These are phyloP conservation scores for Dorcoceras hygrometricum DNA, from an alignment of 257 asterid genomes.

Conservation along the genomic window DNA sequence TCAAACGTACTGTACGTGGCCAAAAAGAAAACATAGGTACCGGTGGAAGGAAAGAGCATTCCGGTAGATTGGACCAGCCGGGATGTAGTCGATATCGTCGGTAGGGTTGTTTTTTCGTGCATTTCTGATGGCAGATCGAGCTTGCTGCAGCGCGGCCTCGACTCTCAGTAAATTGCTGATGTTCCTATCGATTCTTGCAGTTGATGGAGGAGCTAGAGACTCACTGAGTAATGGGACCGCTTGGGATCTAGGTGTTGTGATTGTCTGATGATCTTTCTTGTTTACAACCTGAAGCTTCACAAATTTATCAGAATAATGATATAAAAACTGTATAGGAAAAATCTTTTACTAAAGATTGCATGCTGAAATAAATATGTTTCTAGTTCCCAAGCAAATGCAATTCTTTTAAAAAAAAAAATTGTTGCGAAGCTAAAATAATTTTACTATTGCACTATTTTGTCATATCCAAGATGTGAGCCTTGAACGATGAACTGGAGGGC, in stretches of 20 bases:
- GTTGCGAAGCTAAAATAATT: too few species aligned
- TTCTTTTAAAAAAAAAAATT: too few species aligned
- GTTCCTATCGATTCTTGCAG: constrained; percentile 29
- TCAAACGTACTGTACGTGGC: too few species aligned
- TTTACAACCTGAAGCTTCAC: constrained; percentile 33
- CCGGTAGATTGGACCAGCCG: constrained; percentile 71
- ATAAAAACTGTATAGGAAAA: neutral
- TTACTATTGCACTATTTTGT: too few species aligned
- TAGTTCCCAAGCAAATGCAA: too few species aligned
- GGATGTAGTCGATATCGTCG: constrained; percentile 52
- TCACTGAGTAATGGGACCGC: constrained; percentile 30
- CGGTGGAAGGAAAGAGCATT: constrained; percentile 71
- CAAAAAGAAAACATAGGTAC: constrained; percentile 25
- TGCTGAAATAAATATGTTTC: too few species aligned
- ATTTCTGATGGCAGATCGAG: constrained; percentile 60
- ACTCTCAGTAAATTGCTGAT: constrained; percentile 43
- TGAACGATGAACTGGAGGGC: too few species aligned
- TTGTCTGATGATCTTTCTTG: constrained; percentile 24
- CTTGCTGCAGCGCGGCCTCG: constrained; percentile 59
- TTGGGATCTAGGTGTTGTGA: constrained; percentile 27
- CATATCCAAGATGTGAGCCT: too few species aligned
- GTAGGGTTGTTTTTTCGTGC: constrained; percentile 31
- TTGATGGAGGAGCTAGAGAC: constrained; percentile 36
- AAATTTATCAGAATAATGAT: neutral
- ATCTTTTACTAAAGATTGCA: too few species aligned